Base-by-base conservation (phyloP, 2,329 filamentous ascomycete genomes). In the Aspergillus quadrilineatus region DNA sequence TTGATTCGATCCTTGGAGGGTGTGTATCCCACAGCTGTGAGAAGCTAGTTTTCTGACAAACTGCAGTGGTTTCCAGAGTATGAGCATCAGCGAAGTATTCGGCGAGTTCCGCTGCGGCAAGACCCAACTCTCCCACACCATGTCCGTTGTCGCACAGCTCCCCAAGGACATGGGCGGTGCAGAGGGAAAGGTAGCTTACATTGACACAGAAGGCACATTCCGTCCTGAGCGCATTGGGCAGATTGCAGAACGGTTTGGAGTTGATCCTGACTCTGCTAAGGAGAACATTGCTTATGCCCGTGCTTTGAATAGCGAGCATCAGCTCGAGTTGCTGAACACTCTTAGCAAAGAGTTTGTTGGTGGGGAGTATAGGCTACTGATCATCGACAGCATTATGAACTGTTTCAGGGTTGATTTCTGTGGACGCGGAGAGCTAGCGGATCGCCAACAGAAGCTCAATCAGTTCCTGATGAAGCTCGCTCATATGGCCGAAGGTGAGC, bases 321-420 rank as follows among this genome's bases (percentile, higher is more conserved):
- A 87, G 69, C 77, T 85, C 61, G 86, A 89, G 60, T 70, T 87
- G 15, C 76, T 89, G 32, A 85, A 86, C 68, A 80, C 79, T 14
- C 77, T 89, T 9, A 79, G 83, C 41, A 80, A 81, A 58, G 82
- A 82, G 58, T 88, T 89, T 65, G 80, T 82, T 10, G 79, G 78
- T 7, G 85, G 85, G 42, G 82, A 87, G 62, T 89, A 85, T 65
- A 82, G 85, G 29, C 79, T 89, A 50, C 77, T 89, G 50, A 80
- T 89, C 61, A 82, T 89, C 65, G 86, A 89, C 72, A 88, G 85
- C 65, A 86, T 89, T 66, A 87, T 88, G 82, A 84, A 86, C 46
- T 82, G 85, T 54, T 89, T 87, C 65, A 82, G 86, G 34, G 85
- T 86, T 44, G 86, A 89, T 71, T 89, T 83, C 64, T 80, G 79